These are phyloP conservation scores for Aspergillus affinis DNA, from an alignment of 495 filamentous ascomycete species.

Conservation along the genomic window DNA sequence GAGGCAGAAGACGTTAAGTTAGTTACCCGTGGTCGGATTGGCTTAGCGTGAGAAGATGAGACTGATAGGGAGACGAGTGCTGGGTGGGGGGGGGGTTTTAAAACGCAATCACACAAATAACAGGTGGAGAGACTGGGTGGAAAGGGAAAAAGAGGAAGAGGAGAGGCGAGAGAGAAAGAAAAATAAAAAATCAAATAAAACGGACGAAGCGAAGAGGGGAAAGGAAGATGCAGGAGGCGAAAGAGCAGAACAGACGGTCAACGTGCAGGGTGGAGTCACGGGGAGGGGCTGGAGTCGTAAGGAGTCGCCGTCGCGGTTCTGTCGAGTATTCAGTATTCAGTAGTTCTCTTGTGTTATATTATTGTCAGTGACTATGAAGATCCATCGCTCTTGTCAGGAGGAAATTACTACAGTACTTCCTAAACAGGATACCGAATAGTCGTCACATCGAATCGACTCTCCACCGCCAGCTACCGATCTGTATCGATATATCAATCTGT, in stretches of 20 bases:
- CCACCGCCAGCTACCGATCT: too few species aligned
- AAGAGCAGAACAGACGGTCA: slow-evolving; percentile 22
- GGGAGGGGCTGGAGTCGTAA: slow-evolving; percentile 15
- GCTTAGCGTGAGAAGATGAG: background rate
- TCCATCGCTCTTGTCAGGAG: too few species aligned
- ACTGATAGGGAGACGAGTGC: slow-evolving; percentile 10
- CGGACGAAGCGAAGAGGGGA: slow-evolving; percentile 1
- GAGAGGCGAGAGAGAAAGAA: background rate
- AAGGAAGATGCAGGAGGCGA: slow-evolving; percentile 12
- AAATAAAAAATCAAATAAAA: background rate
- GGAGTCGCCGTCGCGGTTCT: background rate
- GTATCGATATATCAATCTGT: background rate
- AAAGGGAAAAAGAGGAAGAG: slow-evolving; percentile 2
- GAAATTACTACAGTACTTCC: too few species aligned
- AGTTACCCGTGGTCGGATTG: background rate
- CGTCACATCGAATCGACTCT: too few species aligned
- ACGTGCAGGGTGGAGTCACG: slow-evolving; percentile 16
- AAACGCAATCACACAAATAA: background rate
- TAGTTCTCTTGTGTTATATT: too few species aligned
- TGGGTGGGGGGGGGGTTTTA: slow-evolving; percentile 18
- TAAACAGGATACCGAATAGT: too few species aligned
- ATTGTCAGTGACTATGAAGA: too few species aligned
- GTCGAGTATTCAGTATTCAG: too few species aligned
- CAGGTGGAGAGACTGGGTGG: slow-evolving; percentile 11
- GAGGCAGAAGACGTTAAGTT: slow-evolving; percentile 2